A percentile compares a stretch with the other conserved stretches of the same genome.
Conservation (phyloP, 768 basidiomycete species). For the Trametes cubensis region DNA sequence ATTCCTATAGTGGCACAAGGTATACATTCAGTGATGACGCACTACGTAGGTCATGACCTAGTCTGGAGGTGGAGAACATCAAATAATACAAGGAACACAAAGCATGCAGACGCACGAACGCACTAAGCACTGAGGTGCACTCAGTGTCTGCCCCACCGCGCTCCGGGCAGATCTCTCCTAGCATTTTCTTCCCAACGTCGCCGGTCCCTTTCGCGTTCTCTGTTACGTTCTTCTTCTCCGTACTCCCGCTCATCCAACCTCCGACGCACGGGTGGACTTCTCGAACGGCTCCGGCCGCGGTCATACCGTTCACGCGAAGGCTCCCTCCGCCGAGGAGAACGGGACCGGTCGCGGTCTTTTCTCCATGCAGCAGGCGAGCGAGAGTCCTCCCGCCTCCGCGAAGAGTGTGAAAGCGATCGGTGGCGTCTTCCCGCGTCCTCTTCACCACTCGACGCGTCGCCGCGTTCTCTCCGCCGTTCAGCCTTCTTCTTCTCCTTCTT, state of each 20-base stretch:
- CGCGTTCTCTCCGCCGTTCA: constrained; percentile 28
- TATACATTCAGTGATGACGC: too few relatives aligned
- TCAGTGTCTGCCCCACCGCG: constrained; percentile 33
- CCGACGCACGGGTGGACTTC: constrained; percentile 24
- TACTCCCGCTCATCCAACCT: constrained; percentile 33
- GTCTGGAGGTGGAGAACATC: not conserved
- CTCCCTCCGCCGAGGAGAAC: constrained; percentile 36
- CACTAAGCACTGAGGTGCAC: not conserved
- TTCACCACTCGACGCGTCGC: constrained; percentile 19
- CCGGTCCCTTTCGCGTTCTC: constrained; percentile 49
- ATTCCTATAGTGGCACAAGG: too few relatives aligned
- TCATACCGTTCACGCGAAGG: constrained; percentile 7
- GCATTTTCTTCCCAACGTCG: constrained; percentile 53
- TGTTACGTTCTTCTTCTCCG: constrained; percentile 37
- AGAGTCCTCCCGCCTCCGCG: constrained; percentile 28
- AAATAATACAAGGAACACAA: not conserved
- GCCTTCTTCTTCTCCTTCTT: constrained; percentile 53
- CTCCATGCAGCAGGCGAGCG: constrained; percentile 21
- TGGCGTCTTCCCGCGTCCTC: constrained; percentile 15
- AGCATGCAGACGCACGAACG: not conserved
- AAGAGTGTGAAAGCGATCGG: constrained; percentile 1
- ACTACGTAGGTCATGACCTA: not conserved
- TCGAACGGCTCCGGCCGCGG: constrained; percentile 21
- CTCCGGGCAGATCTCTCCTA: constrained; percentile 40
- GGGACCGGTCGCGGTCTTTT: constrained; percentile 33